Evolutionary conservation across 78 protist genomes (phyloP).

Genomic region (Chrysochromulina parva): DNA sequence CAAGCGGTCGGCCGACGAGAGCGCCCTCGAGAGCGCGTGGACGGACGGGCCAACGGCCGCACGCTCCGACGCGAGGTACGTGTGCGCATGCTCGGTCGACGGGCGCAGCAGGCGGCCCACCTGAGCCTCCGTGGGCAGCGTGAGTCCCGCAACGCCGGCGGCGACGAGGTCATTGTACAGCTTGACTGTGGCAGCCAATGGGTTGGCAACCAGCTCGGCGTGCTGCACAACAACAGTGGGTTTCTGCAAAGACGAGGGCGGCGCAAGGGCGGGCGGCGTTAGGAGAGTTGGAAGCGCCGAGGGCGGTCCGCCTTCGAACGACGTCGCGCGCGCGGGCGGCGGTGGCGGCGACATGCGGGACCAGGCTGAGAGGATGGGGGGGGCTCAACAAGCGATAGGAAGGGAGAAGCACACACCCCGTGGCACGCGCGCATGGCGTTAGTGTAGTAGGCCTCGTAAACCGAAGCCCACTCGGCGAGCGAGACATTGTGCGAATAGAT

Average conservation of each 20-base stretch:
- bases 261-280: no score
- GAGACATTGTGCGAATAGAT: conserved; percentile 23
- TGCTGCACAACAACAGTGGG: background rate
- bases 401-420: background rate
- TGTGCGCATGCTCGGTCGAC: background rate
- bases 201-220: background rate
- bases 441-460: conserved; percentile 1
- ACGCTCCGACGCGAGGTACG: background rate
- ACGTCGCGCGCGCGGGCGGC: no score
- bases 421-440: background rate
- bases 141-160: background rate
- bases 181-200: background rate
- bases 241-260: background rate
- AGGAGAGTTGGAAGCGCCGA: no score
- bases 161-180: background rate
- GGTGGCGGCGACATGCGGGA: no score
- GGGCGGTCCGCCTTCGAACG: no score
- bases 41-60: background rate
- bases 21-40: background rate
- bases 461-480: conserved; percentile 10
- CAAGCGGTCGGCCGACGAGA: background rate
- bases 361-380: no score
- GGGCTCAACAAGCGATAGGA: no score
- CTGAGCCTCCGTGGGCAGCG: background rate
- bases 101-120: background rate